A percentile compares a stretch with the other conserved stretches of the same genome.
phyloP scores from a whole-genome alignment of 805 yeast species.

The Citeromyces nyonsensis region DNA sequence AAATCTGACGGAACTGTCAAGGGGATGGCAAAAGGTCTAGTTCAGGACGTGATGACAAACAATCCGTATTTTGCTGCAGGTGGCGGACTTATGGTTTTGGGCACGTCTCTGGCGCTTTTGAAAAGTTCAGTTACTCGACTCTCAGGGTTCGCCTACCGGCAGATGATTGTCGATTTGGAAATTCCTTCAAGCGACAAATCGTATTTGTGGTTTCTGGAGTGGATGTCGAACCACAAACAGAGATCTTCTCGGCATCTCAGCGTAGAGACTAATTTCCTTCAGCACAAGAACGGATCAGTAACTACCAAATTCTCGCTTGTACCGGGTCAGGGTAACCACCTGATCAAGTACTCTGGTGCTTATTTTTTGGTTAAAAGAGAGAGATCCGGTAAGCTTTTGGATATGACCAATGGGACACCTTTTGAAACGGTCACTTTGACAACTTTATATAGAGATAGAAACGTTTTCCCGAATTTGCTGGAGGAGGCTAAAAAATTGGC shows the following conservation, averaged over 20 bases:
- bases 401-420: slow-evolving; percentile 83
- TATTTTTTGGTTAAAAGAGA: slow-evolving; percentile 82
- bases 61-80: slow-evolving; percentile 99
- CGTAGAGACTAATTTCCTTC: slow-evolving; percentile 75
- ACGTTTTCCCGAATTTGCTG: slow-evolving; percentile 46
- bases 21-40: slow-evolving; percentile 20
- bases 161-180: slow-evolving; percentile 80
- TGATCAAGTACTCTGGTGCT: slow-evolving; percentile 74
- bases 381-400: slow-evolving; percentile 77
- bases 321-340: slow-evolving; percentile 95
- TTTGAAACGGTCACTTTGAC: slow-evolving; percentile 93
- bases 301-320: slow-evolving; percentile 79
- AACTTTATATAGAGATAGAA: slow-evolving; percentile 72
- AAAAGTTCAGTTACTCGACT: slow-evolving; percentile 51
- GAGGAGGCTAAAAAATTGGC: slow-evolving; percentile 81
- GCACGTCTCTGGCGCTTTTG: slow-evolving; percentile 74
- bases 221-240: slow-evolving; percentile 81
- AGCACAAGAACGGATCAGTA: slow-evolving; percentile 87
- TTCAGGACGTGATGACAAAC: slow-evolving; percentile 38
- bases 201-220: slow-evolving; percentile 86
- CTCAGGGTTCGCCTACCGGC: slow-evolving; percentile 60
- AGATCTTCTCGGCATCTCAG: slow-evolving; percentile 72
- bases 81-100: slow-evolving; percentile 90
- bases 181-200: slow-evolving; percentile 89
- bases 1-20: slow-evolving; percentile 19